Base-by-base conservation (phyloP, 106 monocot genomes). In the Dendrobium nobile region DNA sequence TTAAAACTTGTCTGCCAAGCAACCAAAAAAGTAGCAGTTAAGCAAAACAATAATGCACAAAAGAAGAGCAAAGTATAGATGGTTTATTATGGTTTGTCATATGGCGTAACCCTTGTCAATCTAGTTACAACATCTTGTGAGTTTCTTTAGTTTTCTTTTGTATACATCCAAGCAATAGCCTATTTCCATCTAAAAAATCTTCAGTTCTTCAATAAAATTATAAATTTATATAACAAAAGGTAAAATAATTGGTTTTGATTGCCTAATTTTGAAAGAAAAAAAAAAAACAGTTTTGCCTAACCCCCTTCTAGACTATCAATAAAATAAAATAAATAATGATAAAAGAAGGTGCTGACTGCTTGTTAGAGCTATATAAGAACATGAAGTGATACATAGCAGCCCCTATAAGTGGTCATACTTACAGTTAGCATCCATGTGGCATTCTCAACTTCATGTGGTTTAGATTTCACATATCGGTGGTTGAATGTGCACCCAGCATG, bases 371-470 rank as follows among this genome's bases (percentile, higher is more conserved):
- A 54, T 54, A 54, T 54, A 54, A 54, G 6, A 54, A 54, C 16
- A 54, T 54, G 54, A 54, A 54, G 13, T 54, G 54, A 54, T 54
- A 54, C 2, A 56, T 11, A 56, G 13, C 17, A 56, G 56, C 15
- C 2, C 15, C 56, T 19, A 18, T 3, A 56, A 56, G 56, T 19
- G 17, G 67, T 13, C 41, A 26, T 79, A 89, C 90, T 88, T 80
- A 95, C 95, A 3, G 95, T 95, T 45, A 95, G 77, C 95, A 95
- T 95, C 95, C 95, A 95, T 10, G 95, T 95, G 58, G 95, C 95
- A 82, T 95, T 95, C 67, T 95, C 95, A 54, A 91, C 93, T 83
- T 95, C 92, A 20, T 87, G 70, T 0, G 92, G 93, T 43, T 95
- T 95, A 13, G 90, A 89, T 65, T 95, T 95, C 27, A 95, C 95